Evolutionary conservation across 345 rosid species (phyloP).

Genomic region (Populus simonii): DNA sequence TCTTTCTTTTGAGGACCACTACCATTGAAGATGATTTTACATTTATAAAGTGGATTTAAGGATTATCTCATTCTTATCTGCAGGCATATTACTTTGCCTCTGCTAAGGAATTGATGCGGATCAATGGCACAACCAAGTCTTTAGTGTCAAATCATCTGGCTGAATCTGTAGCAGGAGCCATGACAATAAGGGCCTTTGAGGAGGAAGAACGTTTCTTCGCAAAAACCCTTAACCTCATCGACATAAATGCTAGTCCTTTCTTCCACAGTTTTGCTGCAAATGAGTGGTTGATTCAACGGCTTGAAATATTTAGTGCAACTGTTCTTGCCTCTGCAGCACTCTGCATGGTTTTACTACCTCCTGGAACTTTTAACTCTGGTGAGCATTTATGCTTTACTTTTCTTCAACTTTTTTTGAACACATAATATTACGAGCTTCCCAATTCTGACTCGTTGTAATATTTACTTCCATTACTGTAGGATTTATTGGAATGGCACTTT

Average conservation of each 20-base stretch:
- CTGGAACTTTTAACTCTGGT: constrained; percentile 89
- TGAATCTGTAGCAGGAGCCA: constrained; percentile 86
- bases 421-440: not conserved
- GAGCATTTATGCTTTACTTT: constrained; percentile 15
- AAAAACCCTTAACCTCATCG: constrained; percentile 65
- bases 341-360: constrained; percentile 93
- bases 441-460: not conserved
- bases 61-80: not conserved
- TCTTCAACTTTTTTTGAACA: not conserved
- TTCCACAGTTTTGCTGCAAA: constrained; percentile 84
- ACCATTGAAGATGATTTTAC: too few relatives aligned
- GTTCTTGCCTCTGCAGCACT: constrained; percentile 81
- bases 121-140: constrained; percentile 90
- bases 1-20: not conserved
- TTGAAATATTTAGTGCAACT: constrained; percentile 71
- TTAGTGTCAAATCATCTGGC: constrained; percentile 88
- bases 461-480: constrained; percentile 45
- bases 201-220: constrained; percentile 84
- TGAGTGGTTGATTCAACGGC: constrained; percentile 88
- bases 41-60: not conserved
- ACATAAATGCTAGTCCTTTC: constrained; percentile 86
- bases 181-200: constrained; percentile 82
- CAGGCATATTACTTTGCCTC: constrained; percentile 80
- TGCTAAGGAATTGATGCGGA: constrained; percentile 87
- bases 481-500: constrained; percentile 95